A percentile compares a stretch with the other conserved stretches of the same genome.
Conservation (phyloP, 805 yeast species). For the Zygoascus tannicola region DNA sequence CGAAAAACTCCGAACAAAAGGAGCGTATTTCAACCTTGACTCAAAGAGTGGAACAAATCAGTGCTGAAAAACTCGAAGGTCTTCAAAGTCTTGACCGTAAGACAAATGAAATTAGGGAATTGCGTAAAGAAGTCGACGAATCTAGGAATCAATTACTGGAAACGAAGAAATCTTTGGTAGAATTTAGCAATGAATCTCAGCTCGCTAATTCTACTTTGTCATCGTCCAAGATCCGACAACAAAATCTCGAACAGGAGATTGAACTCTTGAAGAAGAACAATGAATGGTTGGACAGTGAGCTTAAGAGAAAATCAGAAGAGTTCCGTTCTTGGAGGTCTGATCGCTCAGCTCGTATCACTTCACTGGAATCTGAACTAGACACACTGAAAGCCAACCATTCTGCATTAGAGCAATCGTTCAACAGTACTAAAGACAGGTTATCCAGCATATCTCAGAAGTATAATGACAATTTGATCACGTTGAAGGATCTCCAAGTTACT, state of each 20-base stretch:
- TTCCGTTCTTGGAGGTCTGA: constrained; percentile 26
- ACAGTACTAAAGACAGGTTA: constrained; percentile 29
- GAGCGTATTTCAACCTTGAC: background rate
- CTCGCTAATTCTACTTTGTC: constrained; percentile 24
- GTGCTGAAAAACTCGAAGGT: constrained; percentile 22
- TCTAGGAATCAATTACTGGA: constrained; percentile 30
- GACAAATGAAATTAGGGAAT: constrained; percentile 21
- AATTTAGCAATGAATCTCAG: constrained; percentile 32
- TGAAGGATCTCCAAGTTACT: constrained; percentile 41
- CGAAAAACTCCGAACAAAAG: background rate
- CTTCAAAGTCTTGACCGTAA: constrained; percentile 25
- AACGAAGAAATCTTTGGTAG: constrained; percentile 34
- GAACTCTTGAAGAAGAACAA: constrained; percentile 34
- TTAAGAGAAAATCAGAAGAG: constrained; percentile 28
- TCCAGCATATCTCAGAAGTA: constrained; percentile 31
- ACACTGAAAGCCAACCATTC: constrained; percentile 26
- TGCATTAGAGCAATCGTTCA: constrained; percentile 23
- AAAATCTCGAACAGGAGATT: constrained; percentile 35
- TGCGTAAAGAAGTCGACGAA: constrained; percentile 33
- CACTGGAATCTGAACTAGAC: constrained; percentile 31
- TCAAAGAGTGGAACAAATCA: constrained; percentile 14
- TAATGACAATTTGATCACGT: constrained; percentile 36
- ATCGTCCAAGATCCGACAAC: constrained; percentile 29
- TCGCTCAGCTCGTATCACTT: constrained; percentile 26
- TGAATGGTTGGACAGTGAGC: constrained; percentile 35